Evolutionary conservation across 352 stramenopile species (phyloP).

Genomic region (Phytophthora sojae): DNA sequence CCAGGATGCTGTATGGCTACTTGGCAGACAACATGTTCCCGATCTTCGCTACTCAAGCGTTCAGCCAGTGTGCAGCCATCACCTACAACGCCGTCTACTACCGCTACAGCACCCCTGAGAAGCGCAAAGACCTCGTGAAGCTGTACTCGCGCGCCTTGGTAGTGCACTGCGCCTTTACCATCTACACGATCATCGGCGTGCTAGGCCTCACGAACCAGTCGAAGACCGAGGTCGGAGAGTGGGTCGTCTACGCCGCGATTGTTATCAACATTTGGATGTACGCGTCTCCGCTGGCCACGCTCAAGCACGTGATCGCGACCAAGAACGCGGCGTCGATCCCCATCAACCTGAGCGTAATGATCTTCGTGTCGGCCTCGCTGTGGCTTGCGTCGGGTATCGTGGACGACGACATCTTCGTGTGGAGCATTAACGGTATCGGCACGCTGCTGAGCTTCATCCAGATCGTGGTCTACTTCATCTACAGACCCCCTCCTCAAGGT

Average conservation of each 20-base stretch:
- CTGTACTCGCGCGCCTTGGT: conserved; percentile 15
- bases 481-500: conserved; percentile 19
- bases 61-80: conserved; percentile 22
- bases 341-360: conserved; percentile 55
- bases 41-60: conserved; percentile 33
- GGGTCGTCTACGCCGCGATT: conserved; percentile 44
- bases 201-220: conserved; percentile 42
- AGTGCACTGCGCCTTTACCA: conserved; percentile 27
- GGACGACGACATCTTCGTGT: conserved; percentile 51
- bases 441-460: conserved; percentile 51
- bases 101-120: conserved; percentile 16
- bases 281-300: conserved; percentile 53
- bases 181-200: conserved; percentile 47
- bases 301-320: conserved; percentile 49
- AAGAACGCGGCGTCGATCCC: conserved; percentile 54
- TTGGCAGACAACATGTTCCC: conserved; percentile 36
- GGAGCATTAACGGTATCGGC: conserved; percentile 49
- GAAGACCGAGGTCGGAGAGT: conserved; percentile 19
- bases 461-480: conserved; percentile 57
- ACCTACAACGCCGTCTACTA: conserved; percentile 36
- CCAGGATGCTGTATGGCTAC: conserved; percentile 36
- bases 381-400: conserved; percentile 59
- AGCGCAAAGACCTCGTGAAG: conserved; percentile 22
- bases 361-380: conserved; percentile 49
- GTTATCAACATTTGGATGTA: conserved; percentile 62